Base-by-base conservation (phyloP, 441 rosid species). In the Eruca vesicaria region DNA sequence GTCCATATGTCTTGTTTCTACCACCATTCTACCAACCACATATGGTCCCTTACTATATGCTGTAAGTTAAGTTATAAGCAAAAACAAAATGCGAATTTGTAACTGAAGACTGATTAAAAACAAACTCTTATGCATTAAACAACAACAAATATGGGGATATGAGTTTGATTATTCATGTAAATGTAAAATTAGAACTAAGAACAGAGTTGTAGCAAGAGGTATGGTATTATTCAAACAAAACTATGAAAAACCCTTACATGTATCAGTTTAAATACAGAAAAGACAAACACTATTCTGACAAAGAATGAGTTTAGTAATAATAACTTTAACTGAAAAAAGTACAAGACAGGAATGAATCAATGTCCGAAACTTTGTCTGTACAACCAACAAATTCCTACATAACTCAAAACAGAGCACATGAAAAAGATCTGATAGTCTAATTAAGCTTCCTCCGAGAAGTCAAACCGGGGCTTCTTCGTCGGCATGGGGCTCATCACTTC, bases 401-500 rank as follows among this genome's bases (percentile, higher is more conserved):
- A 69, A 63, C 50, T 41, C 41, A 35, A 29, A 58, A 66, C 41
- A 77, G 5, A 45, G 5, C 43, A 67, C 35, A 75, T 21, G 23
- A 56, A 59, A 29, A 29, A n/a, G n/a, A 45, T 75, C 68, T 5
- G 50, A 43, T 43, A 15, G 18, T 43, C 71, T 64, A 65, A 62
- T 14, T 69, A 41, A 16, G 21, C 21, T 23, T 73, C 71, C 71
- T 66, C 69, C 9, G 75, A 14, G 36, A 77, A 32, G 50, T 76
- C 77, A 26, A 87, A 7, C 2, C 92, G 90, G 0, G 84, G 83
- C 76, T 87, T 91, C 84, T 89, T 91, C 2, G 80, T 69, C 38
- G 96, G 96, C 62, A 66, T 86, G 2, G 97, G 98, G 76, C 96
- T 90, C 87, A 87, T 86, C 15, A 87, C 98, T 67, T 93, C 98